Base-by-base conservation (phyloP, 2,329 filamentous ascomycete species). In the Pseudogymnoascus verrucosus region DNA sequence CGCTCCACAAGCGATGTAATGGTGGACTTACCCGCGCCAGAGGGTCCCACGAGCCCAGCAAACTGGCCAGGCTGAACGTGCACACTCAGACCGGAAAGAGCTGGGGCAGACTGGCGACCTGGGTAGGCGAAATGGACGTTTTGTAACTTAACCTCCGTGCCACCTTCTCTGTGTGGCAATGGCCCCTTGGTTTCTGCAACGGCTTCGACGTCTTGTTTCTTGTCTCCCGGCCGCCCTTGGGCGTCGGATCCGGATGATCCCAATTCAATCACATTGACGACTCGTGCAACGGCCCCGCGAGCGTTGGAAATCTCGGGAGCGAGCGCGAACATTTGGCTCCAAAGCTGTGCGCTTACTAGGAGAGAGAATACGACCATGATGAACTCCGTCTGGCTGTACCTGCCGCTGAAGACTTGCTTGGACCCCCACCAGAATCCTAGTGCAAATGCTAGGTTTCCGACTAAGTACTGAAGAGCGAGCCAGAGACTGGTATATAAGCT, bases 1-100 rank as follows among this genome's bases (percentile, higher is more conserved):
- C 84, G 81, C 74, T 88, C 85, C 5, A 88, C 74, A 0, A 88
- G 75, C 62, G 81, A 80, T 37, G 93, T 83, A 47, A 90, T 85
- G 14, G 85, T 90, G 0, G 86, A 89, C 76, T 93, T 90, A 37
- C 88, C 88, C 64, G 86, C 89, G 0, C 88, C 88, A 1, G 85
- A 88, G 0, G 87, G 82, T 1, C 89, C 88, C 4, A 91, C 88
- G 1, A 91, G 78, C 1, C 87, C 88, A 0, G 83, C 86, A 69
- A 89, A 90, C 70, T 89, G 85, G 4, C 88, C 88, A 67, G 85
- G 86, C 67, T 85, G 26, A 34, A 57, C 28, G n/a, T 57, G 78
- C 60, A 90, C 82, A 10, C 78, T 82, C 65, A 90, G 76, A 69
- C 80, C 84, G 64, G 90, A 74, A 1, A 81, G 80, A 63, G 76